phyloP scores from a whole-genome alignment of 2,329 filamentous ascomycete species.

The Pseudomassariella vexata region DNA sequence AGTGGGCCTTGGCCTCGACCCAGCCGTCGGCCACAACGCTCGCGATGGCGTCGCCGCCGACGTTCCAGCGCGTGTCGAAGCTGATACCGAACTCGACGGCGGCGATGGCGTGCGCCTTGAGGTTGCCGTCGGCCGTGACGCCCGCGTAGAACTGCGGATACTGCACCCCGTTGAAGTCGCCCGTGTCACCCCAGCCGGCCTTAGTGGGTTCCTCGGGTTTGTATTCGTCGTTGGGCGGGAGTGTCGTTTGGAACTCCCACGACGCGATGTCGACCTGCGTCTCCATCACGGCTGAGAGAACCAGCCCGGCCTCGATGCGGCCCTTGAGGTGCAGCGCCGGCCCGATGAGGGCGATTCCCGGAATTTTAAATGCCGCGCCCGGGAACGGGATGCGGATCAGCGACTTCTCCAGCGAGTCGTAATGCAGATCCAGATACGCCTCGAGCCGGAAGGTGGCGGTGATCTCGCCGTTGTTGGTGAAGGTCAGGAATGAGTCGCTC shows the following conservation, averaged over 20 bases:
- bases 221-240: slow-evolving; percentile 4
- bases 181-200: slow-evolving; percentile 8
- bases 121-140: slow-evolving; percentile 10
- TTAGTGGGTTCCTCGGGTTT: slow-evolving; percentile 8
- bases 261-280: slow-evolving; percentile 19
- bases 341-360: slow-evolving; percentile 22
- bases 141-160: slow-evolving; percentile 16
- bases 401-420: slow-evolving; percentile 12
- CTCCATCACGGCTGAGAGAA: slow-evolving; percentile 14
- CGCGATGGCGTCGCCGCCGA: background rate
- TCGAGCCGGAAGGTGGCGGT: slow-evolving; percentile 19
- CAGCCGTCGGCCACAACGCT: slow-evolving; percentile 1
- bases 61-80: background rate
- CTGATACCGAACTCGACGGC: background rate
- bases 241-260: slow-evolving; percentile 14
- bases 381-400: slow-evolving; percentile 18
- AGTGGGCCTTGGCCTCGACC: background rate
- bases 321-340: slow-evolving; percentile 20
- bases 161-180: slow-evolving; percentile 9
- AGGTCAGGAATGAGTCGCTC: slow-evolving; percentile 17
- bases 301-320: slow-evolving; percentile 10
- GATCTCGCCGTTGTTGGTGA: slow-evolving; percentile 17
- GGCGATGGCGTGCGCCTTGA: slow-evolving; percentile 4
- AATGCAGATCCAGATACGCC: slow-evolving; percentile 12
- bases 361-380: slow-evolving; percentile 21